These are phyloP conservation scores for Boletellus ananiceps DNA, from an alignment of 768 basidiomycete genomes.

Conservation along the genomic window DNA sequence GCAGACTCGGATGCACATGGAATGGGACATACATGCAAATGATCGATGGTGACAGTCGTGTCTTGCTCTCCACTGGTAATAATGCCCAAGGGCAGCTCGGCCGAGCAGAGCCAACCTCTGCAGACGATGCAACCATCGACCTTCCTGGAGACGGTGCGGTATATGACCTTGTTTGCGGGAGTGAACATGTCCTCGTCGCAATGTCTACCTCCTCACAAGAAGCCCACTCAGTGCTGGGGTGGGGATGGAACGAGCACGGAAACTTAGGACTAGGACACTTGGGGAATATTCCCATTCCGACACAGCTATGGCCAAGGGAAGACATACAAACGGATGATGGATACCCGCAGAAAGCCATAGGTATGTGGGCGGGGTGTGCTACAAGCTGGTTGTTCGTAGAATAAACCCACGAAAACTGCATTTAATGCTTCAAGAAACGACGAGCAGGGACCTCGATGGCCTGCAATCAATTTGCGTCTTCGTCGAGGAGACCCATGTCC, in stretches of 20 bases:
- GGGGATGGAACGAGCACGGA: conserved; percentile 99
- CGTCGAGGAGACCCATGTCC: conserved; percentile 58
- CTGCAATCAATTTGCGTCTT: conserved; percentile 41
- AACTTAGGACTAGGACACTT: conserved; percentile 73
- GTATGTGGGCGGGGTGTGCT: conserved; percentile 30
- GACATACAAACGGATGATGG: conserved; percentile 1
- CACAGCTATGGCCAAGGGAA: conserved; percentile 48
- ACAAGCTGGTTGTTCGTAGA: conserved; percentile 31
- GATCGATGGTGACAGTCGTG: conserved; percentile 12
- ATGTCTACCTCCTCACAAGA: conserved; percentile 25
- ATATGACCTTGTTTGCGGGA: conserved; percentile 62
- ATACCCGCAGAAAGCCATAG: conserved; percentile 15
- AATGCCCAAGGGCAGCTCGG: conserved; percentile 66
- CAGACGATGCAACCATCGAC: conserved; percentile 5
- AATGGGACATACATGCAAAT: conserved; percentile 62
- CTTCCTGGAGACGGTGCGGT: conserved; percentile 24
- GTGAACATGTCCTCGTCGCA: conserved; percentile 72
- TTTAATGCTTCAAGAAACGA: background rate
- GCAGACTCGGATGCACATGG: conserved; percentile 64
- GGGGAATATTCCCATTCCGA: conserved; percentile 47
- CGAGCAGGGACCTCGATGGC: background rate
- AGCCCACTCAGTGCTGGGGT: conserved; percentile 55
- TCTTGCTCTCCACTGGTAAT: conserved; percentile 51
- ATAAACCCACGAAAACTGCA: conserved; percentile 9
- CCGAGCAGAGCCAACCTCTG: conserved; percentile 16